These are phyloP conservation scores for Butyriboletus loyo DNA, from an alignment of 768 basidiomycete genomes.

Conservation along the genomic window DNA sequence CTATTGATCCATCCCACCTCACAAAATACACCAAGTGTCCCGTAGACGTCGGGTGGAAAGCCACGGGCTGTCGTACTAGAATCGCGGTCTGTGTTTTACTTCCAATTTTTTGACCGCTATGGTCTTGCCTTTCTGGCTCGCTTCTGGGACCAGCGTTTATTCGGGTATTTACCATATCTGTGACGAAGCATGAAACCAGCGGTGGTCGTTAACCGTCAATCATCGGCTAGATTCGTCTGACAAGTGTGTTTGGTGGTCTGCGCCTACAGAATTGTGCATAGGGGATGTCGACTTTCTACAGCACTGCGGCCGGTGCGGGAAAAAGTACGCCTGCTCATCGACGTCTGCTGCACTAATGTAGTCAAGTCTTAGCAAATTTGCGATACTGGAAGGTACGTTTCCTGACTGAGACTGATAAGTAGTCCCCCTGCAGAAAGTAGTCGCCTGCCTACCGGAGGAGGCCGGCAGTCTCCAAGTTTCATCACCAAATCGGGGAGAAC, in stretches of 20 bases:
- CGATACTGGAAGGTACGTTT: not conserved
- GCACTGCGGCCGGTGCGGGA: not conserved
- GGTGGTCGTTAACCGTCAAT: not conserved
- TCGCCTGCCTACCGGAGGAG: not conserved
- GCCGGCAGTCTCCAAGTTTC: not conserved
- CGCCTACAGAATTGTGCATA: not conserved
- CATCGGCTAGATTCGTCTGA: not conserved
- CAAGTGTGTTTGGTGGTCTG: not conserved
- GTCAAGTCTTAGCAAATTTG: not conserved
- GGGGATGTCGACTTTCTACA: not conserved
- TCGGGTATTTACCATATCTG: not conserved
- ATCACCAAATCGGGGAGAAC: not conserved
- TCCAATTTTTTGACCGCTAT: not conserved
- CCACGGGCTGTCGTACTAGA: not conserved
- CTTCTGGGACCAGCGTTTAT: too few species aligned
- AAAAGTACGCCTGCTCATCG: not conserved
- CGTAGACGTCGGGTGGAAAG: not conserved
- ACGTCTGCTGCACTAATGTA: not conserved
- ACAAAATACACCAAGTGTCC: not conserved
- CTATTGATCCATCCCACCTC: conserved; percentile 11
- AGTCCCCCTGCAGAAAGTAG: not conserved
- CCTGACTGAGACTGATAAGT: not conserved
- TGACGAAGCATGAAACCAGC: not conserved
- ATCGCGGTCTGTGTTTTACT: not conserved
- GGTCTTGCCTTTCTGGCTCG: not conserved